Evolutionary conservation across 2,329 filamentous ascomycete genomes (phyloP).

Genomic region (Harringtonia lauricola): DNA sequence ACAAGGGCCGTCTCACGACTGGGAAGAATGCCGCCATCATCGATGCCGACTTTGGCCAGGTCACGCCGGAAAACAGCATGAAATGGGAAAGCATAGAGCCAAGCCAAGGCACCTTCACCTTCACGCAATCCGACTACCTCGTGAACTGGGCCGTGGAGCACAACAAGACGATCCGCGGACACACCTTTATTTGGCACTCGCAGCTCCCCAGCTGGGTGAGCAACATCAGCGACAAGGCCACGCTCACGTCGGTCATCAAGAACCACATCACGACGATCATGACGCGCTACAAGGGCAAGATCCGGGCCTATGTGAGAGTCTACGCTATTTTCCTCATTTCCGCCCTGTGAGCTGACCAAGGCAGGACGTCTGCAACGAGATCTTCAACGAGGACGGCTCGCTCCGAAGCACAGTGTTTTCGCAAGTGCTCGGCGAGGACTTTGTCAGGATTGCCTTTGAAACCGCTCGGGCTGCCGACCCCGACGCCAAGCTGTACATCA

Average conservation of each 20-base stretch:
- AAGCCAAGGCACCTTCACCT: conserved; percentile 41
- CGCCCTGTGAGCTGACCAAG: too few species aligned
- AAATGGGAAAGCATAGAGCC: conserved; percentile 53
- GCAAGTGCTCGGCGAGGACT: too few species aligned
- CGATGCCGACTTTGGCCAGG: conserved; percentile 48
- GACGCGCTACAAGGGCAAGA: conserved; percentile 50
- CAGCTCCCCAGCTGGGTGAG: conserved; percentile 50
- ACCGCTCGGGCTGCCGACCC: too few species aligned
- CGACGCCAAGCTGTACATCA: too few species aligned
- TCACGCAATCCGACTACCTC: conserved; percentile 43
- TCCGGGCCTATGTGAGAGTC: conserved; percentile 43
- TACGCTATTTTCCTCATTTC: too few species aligned
- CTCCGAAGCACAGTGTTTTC: too few species aligned
- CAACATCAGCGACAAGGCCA: conserved; percentile 37
- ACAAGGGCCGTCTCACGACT: conserved; percentile 38
- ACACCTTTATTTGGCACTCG: conserved; percentile 56
- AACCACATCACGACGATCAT: conserved; percentile 49
- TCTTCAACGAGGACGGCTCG: too few species aligned
- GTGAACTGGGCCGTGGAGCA: conserved; percentile 47
- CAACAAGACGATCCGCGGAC: conserved; percentile 49
- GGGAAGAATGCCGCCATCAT: conserved; percentile 45
- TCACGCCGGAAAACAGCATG: conserved; percentile 60
- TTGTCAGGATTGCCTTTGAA: too few species aligned
- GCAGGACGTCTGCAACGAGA: too few species aligned
- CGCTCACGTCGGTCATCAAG: conserved; percentile 43